phyloP scores from a whole-genome alignment of 129 eudicot species.

The Pulicaria dysenterica region DNA sequence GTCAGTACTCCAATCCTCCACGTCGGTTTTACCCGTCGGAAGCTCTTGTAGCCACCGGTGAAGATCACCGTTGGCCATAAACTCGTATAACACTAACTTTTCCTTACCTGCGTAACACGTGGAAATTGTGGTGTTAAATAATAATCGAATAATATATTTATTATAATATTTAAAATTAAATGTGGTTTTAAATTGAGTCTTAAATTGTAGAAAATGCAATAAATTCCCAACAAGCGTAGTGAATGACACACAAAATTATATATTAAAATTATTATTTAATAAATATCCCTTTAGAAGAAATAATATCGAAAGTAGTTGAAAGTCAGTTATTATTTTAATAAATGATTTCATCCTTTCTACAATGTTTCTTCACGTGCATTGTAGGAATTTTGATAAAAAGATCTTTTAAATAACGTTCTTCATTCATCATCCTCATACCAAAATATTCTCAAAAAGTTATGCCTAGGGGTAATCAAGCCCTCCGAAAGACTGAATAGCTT shows the following conservation, averaged over 20 bases:
- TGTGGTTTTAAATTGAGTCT: background rate
- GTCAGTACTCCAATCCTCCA: constrained; percentile 96
- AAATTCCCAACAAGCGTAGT: constrained; percentile 35
- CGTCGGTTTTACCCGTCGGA: constrained; percentile 70
- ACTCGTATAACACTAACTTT: constrained; percentile 77
- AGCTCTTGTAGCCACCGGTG: constrained; percentile 94
- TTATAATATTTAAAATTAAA: background rate
- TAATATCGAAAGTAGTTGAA: constrained; percentile 31
- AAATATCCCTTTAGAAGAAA: constrained; percentile 17
- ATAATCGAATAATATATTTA: too few species aligned
- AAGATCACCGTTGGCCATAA: constrained; percentile 93
- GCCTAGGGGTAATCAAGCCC: background rate
- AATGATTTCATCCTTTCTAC: constrained; percentile 31
- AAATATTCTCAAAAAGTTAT: background rate
- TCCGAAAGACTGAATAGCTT: too few species aligned
- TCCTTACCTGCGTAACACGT: constrained; percentile 60
- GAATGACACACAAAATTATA: constrained; percentile 28
- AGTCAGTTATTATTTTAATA: constrained; percentile 23
- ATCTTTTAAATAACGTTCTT: constrained; percentile 15
- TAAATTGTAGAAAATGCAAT: constrained; percentile 21
- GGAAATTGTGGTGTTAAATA: background rate
- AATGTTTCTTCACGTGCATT: constrained; percentile 22
- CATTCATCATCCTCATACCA: background rate
- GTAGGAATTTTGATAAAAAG: constrained; percentile 23
- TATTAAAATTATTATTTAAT: background rate